Evolutionary conservation across 2,329 filamentous ascomycete genomes (phyloP).

Genomic region (Verticillium nubilum): DNA sequence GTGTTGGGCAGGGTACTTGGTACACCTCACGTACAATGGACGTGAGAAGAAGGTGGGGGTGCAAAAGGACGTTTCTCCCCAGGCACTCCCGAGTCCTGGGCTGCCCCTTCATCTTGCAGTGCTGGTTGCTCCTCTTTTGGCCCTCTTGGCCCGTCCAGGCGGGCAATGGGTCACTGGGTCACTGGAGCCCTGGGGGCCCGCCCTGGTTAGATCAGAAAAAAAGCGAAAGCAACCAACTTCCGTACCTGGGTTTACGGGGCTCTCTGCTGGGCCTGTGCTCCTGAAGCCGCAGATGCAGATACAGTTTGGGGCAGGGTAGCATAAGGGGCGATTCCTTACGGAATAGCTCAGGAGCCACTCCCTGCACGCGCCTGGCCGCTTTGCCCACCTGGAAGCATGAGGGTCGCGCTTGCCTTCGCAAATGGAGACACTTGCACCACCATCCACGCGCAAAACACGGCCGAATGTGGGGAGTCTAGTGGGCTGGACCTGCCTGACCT

Average conservation of each 20-base stretch:
- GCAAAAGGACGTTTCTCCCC: not conserved
- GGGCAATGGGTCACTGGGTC: not conserved
- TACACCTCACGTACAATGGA: not conserved
- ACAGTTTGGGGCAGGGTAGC: not conserved
- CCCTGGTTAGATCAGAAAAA: not conserved
- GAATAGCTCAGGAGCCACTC: not conserved
- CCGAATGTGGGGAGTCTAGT: not conserved
- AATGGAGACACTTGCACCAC: not conserved
- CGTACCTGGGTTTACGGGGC: not conserved
- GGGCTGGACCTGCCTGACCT: not conserved
- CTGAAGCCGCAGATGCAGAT: not conserved
- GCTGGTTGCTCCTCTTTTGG: not conserved
- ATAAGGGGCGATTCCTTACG: not conserved
- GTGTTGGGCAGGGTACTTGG: too few species aligned
- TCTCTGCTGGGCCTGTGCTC: not conserved
- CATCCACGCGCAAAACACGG: not conserved
- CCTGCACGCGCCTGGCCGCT: not conserved
- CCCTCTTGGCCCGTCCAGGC: not conserved
- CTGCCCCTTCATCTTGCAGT: not conserved
- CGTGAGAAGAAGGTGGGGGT: not conserved
- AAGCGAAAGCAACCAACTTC: not conserved
- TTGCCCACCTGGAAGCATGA: not conserved
- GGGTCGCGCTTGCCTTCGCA: not conserved
- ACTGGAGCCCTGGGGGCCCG: not conserved
- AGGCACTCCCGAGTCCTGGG: not conserved